Base-by-base conservation (phyloP, 1,284 basidiomycete genomes). In the Exsudoporus floridanus region DNA sequence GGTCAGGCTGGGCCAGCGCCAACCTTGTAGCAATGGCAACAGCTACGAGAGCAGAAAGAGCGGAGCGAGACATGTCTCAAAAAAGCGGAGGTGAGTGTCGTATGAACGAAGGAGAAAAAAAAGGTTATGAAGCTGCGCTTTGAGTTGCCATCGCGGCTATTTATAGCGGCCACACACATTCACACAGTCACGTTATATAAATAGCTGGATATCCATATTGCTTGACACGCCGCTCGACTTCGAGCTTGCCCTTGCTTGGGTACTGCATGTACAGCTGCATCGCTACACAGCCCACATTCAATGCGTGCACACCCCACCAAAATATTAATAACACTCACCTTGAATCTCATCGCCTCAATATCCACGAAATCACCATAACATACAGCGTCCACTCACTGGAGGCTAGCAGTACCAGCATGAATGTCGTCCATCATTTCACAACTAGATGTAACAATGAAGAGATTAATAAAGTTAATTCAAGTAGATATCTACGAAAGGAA, bases 11-110 rank as follows among this genome's bases (percentile, higher is more conserved):
- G 27, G 71, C 75, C 18, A 68, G 50, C 5, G 61, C 63, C 12
- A 66, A 56, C 50, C 60, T 62, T 3, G 63, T 60, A 42, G 69
- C 66, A 52, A 77, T 51, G 49, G 77, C 64, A 52, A 74, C 50
- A 39, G 72, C 61, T 44, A 71, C 46, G 46, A 67, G 40, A 21
- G 55, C 39, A 5, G 63, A 71, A 76, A 79, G 77, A 75, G 75
- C 55, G 77, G 75, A 74, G 55, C 66, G 67, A 63, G 77, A 73
- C 79, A 80, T 80, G 57, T 62, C 66, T 70, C 69, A 57, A 58
- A 40, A 14, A 28, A 9, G 10, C 7, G 45, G 16, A 4, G 35
- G 21, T 3, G 18, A 7, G 23, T 7, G 28, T 8, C 3, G 35
- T 3, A 28, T 6, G 9, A 28, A 19, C 10, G 13, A 25, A 21